Base-by-base conservation (phyloP, 108 stramenopile genomes). In the Poteriospumella lacustris region DNA sequence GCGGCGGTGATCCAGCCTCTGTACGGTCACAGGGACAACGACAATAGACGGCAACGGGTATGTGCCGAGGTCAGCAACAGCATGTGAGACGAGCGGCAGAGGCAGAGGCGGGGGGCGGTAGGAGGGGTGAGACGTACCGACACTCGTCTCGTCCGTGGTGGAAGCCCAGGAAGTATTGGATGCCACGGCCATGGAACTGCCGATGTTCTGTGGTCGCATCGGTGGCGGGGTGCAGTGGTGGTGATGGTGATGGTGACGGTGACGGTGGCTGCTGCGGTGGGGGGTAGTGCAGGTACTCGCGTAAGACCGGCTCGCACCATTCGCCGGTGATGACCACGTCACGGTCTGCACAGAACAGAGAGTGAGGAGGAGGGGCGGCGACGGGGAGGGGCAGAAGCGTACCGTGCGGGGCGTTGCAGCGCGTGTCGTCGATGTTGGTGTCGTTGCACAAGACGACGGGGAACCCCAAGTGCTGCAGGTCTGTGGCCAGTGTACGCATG, bases 101-200 rank as follows among this genome's bases (percentile, higher is more conserved):
- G 47, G 15, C 9, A 52, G 9, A 52, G 19, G 9, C 9, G 19
- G 9, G 9, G 19, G 9, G 47, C 9, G 19, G 19, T 52, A 52
- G 47, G 19, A 34, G 28, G 24, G 31, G 9, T 31, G 31, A 64
- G 9, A 64, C 3, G 26, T 5, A 34, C 5, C 70, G 26, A 56
- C 70, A 34, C 28, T 38, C 26, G 5, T 34, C 70, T 52, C 24
- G 9, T 26, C 24, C 3, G 42, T 73, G 70, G 36, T 73, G 70
- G 42, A 73, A 73, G 38, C 70, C 70, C 31, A 73, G 42, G 24
- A 29, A 12, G 33, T 73, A 73, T 73, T 73, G 70, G 9, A 73
- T 44, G 9, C 70, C 70, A 33, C 70, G 3, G 5, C 70, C 70
- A 33, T 52, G 15, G 33, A 34, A 73, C 28, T 56, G n/a, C 38